Evolutionary conservation across 176 grass and related monocot species (phyloP), one percentile per base, ranked within the genome.

Genomic region (Phoenix dactylifera): DNA sequence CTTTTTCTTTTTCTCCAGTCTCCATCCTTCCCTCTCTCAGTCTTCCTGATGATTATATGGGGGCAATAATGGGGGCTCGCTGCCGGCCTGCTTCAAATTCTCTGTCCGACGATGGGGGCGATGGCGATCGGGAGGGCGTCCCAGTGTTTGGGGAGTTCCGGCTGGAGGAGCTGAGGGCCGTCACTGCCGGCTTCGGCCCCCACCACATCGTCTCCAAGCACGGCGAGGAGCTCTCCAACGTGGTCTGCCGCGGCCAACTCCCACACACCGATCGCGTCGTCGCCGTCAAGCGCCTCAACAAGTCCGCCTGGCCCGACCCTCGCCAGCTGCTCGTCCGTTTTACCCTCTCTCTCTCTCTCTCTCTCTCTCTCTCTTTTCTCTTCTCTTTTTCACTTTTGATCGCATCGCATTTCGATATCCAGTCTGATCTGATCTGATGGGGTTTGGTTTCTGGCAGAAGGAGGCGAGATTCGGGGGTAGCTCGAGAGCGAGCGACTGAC

Each of bases 211-310:
- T 85, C 23, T 80, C 82, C 0, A 76, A 85, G 15, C 67, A 79
- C 18, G 72, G 76, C 19, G 82, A 80, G 72, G 79, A 80, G 76
- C 72, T 76, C 16, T 76, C 82, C 54, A 85, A 80, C 60, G 76
- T 85, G 26, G 82, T 85, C 50, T 80, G 80, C 56, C 72, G 68
- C 53, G 82, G 72, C 65, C 74, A 44, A 17, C 59, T 85, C 26
- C 71, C 52, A 14, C 28, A 75, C 14, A 28, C 30, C 4, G 76
- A 65, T 39, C 72, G 71, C 2, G 22, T 65, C 3, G 72, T 80
- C 23, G 82, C 76, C 66, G 19, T 85, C 60, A 85, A 85, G 61
- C 82, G 82, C 55, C 80, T 85, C 72, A 57, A 59, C 51, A 62
- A 65, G 49, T 24, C 51, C 23, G 82, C 82, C 17, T 76, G 72